Base-by-base conservation (phyloP, 2,329 filamentous ascomycete genomes). In the Fusarium dlaminii region DNA sequence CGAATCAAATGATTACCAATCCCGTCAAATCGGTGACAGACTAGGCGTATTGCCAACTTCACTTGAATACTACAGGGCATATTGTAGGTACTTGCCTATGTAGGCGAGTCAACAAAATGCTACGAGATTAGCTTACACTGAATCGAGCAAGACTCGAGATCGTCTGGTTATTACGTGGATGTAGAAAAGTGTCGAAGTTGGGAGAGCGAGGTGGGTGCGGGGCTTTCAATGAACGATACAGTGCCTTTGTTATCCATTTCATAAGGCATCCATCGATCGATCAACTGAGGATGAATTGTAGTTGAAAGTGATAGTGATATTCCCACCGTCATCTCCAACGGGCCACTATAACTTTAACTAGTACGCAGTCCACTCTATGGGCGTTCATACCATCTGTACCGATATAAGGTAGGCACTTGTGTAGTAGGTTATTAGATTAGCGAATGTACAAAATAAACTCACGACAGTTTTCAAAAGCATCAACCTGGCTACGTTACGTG, bases 291-390 rank as follows among this genome's bases (percentile, higher is more conserved):
- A 62, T 8, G 18, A 8, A 30, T 40, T 34, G 12, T 20, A 52
- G 32, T 36, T 36, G 45, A 30, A 45, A 18, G 42, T 49, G 32
- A 22, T n/a, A 36, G 39, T 46, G 36, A 46, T 40, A 40, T 36
- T 37, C 30, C 39, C 29, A 24, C 66, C 58, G 24, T 56, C 57
- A 30, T 58, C 32, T 45, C 34, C 40, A 70, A 70, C 58, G 45
- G 57, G 48, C 49, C 34, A n/a, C 32, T 40, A 69, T 52, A 29
- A 36, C n/a, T 17, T n/a, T n/a, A n/a, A n/a, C n/a, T 37, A 17
- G 29, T 32, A 20, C 17, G 15, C 22, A 20, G 30, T 29, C 56
- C 37, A 32, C 15, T n/a, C 37, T 36, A 36, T 36, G 30, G 17
- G 37, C 29, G 13, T 24, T 22, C 17, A 55, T 24, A 30, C n/a